Evolutionary conservation across 1,284 basidiomycete species (phyloP), one percentile per base, ranked within the genome.

Genomic region (Trichosporon sp.): DNA sequence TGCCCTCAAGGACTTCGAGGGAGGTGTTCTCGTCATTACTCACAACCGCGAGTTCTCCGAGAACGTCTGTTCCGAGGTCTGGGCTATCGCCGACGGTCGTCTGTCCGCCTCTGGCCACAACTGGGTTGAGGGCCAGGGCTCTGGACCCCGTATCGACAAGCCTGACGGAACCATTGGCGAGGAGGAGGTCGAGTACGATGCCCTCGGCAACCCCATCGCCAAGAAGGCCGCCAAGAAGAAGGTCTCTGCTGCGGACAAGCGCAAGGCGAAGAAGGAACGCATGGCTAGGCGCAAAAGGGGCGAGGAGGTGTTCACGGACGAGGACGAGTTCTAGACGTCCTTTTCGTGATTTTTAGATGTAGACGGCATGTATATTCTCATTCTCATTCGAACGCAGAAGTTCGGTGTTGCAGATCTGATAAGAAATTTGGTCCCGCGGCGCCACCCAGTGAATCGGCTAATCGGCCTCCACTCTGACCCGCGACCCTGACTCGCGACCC

Each of bases 31-130:
- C 74, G 85, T 96, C 79, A 96, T 97, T 77, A 95, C 93, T 61
- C 93, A 95, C 88, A 94, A 94, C 87, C 88, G 90, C 71, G 94
- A 96, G 86, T 97, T 97, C 86, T 95, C 92, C 65, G 95, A 97
- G 86, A 91, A 89, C 37, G 84, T 97, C 70, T 97, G 94, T 70
- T 69, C 73, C 11, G 82, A 83, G 67, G 67, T 74, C n/a, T 75
- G 66, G 69, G 92, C 92, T 44, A 95, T 95, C 92, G 87, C 89
- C 65, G 91, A 95, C 76, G 94, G 94, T 75, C 87, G 84, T 74
- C 88, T 96, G 68, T 90, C 92, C 83, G 92, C 94, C 13, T 95
- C 92, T 58, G 95, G 95, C 69, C 95, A 97, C 86, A 93, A 95
- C 86, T 95, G 92, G 92, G 92, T 96, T 16, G 95, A 99, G 83